phyloP scores from a whole-genome alignment of 2,329 filamentous ascomycete genomes.

The Venturiaceae sp. region DNA sequence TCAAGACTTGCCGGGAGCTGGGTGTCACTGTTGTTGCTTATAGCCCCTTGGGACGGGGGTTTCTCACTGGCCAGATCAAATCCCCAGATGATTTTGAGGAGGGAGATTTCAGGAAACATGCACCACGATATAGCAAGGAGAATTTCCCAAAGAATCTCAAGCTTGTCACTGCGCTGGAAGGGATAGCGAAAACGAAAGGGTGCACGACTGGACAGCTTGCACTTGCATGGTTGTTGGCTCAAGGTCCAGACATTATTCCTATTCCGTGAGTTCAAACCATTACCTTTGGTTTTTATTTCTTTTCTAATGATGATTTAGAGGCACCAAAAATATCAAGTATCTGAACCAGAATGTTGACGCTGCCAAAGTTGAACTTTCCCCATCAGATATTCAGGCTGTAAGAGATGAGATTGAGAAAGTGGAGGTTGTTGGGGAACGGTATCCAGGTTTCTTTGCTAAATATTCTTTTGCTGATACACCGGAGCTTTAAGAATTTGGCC shows the following conservation, averaged over 20 bases:
- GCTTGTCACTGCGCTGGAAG: constrained; percentile 17
- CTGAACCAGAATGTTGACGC: constrained; percentile 17
- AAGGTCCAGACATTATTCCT: constrained; percentile 14
- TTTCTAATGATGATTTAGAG: constrained; percentile 15
- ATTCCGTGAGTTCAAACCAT: constrained; percentile 10
- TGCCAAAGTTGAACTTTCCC: constrained; percentile 13
- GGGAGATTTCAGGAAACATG: constrained; percentile 17
- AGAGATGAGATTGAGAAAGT: constrained; percentile 19
- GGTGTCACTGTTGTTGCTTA: constrained; percentile 33
- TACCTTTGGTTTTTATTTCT: not conserved
- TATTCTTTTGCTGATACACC: constrained; percentile 5
- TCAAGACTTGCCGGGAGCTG: constrained; percentile 37
- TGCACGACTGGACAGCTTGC: constrained; percentile 19
- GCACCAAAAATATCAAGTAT: constrained; percentile 18
- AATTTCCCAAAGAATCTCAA: constrained; percentile 20
- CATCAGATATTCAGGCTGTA: constrained; percentile 18
- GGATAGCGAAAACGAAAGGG: constrained; percentile 19
- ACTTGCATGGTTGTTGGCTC: constrained; percentile 21
- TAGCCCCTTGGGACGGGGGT: constrained; percentile 29
- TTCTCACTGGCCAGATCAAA: constrained; percentile 33
- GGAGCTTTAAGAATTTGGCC: not conserved
- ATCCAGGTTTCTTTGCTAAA: not conserved
- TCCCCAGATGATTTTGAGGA: constrained; percentile 27
- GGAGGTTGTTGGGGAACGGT: not conserved
- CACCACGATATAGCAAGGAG: constrained; percentile 19